Conservation (phyloP, 192 early-diverging fungal genomes). For the Phycomyces blakesleeanus region DNA sequence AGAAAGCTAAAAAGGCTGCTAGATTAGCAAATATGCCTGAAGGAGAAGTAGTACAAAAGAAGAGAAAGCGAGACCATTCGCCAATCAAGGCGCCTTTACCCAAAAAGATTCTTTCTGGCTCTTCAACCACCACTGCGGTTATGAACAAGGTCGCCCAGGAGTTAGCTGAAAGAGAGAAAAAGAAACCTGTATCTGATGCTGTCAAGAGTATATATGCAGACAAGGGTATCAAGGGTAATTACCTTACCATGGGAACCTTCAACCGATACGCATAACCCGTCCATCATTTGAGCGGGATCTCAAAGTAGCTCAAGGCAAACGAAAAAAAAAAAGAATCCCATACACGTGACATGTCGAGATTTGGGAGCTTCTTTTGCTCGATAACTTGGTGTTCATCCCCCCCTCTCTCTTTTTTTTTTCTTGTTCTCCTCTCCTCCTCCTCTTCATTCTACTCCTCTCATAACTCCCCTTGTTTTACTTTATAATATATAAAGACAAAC, state of each 20-base stretch:
- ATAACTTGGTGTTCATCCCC: too few relatives aligned
- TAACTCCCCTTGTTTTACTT: too few relatives aligned
- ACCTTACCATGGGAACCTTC: constrained; percentile 36
- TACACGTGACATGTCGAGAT: too few relatives aligned
- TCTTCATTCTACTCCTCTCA: too few relatives aligned
- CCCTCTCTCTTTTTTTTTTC: too few relatives aligned
- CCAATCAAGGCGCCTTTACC: constrained; percentile 3
- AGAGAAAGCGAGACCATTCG: constrained; percentile 33
- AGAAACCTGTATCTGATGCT: constrained; percentile 26
- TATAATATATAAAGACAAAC: too few relatives aligned
- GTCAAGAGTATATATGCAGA: constrained; percentile 38
- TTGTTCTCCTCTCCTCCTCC: too few relatives aligned
- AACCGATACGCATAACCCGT: constrained; percentile 23
- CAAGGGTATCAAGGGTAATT: constrained; percentile 28
- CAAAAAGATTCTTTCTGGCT: constrained; percentile 25
- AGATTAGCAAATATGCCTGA: constrained; percentile 17
- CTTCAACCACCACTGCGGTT: constrained; percentile 39
- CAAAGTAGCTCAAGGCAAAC: too few relatives aligned
- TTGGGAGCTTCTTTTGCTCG: too few relatives aligned
- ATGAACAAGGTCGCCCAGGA: constrained; percentile 42
- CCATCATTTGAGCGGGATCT: too few relatives aligned
- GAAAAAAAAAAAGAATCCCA: too few relatives aligned
- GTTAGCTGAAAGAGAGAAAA: constrained; percentile 34
- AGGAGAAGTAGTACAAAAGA: constrained; percentile 39
- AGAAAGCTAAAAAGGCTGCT: constrained; percentile 38